Percentiles rank a stretch among this genome's conserved stretches.
Conservation (phyloP, 306 rosid species). For the Malus asiatica region DNA sequence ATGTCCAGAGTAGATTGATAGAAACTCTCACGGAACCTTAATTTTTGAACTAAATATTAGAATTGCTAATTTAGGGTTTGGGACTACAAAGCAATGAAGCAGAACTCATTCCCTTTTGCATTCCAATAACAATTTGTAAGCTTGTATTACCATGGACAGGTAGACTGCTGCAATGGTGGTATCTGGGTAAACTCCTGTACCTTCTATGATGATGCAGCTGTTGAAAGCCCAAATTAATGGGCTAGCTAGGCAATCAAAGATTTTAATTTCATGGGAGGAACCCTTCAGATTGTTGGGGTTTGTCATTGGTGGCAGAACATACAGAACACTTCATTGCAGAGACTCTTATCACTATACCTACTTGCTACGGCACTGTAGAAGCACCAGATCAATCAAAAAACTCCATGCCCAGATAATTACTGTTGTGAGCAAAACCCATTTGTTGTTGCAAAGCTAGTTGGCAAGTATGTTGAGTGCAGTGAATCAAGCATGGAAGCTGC, state of each 20-base stretch:
- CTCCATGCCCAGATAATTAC: constrained; percentile 56
- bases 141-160: not conserved
- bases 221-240: constrained; percentile 22
- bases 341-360: constrained; percentile 35
- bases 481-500: constrained; percentile 25
- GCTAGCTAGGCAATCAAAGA: constrained; percentile 20
- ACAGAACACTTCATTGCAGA: constrained; percentile 7
- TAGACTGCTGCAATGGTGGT: not conserved
- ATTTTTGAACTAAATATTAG: not conserved
- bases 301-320: not conserved
- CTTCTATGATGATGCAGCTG: not conserved
- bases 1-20: not conserved
- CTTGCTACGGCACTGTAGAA: constrained; percentile 37
- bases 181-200: not conserved
- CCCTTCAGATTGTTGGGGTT: not conserved
- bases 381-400: constrained; percentile 22
- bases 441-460: constrained; percentile 49
- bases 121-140: not conserved
- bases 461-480: constrained; percentile 25
- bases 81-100: not conserved
- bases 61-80: not conserved
- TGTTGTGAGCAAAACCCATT: constrained; percentile 48
- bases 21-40: not conserved
- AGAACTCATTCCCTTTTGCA: not conserved
- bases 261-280: constrained; percentile 11